Evolutionary conservation across 495 filamentous ascomycete species (phyloP), one percentile per base, ranked within the genome.

Genomic region (Penicillium paradoxum): DNA sequence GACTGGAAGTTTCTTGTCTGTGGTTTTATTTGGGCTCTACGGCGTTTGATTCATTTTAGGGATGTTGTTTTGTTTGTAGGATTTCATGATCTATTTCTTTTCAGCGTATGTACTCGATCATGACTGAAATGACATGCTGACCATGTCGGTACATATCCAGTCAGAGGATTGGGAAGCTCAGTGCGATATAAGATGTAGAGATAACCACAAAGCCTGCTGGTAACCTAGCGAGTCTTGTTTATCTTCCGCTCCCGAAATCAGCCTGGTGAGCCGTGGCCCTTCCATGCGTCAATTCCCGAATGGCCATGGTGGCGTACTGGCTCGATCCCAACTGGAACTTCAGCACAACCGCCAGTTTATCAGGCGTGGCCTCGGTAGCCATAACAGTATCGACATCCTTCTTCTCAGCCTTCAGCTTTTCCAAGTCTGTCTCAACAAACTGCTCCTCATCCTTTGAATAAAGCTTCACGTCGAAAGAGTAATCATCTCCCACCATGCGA

Each of bases 231-330:
- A n/a, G n/a, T n/a, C n/a, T 11, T 40, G 4, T 33, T 67, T 64
- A 79, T 27, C 74, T 58, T 7, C 75, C 73, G 19, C 68, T 69
- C 14, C 75, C 72, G 60, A 79, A 83, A 41, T 90, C 87, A 6
- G 86, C 81, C 66, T 86, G 81, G 62, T 80, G 89, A 0, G 77
- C 72, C 55, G 68, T 73, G 4, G 84, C 76, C 32, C 79, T 82
- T 2, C 85, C 86, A 64, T 83, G 87, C 75, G 84, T 86, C 61
- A 98, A 71, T 75, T 98, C 93, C 37, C 93, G 78, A 55, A 98
- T 74, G 8, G 90, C 93, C 79, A 98, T 87, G 2, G 95, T 98
- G 0, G 93, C 93, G 64, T 97, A 98, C 65, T 91, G 89, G 66
- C 90, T 92, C 1, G 83, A 81, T 19, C 84, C 85, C 17, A 98